Evolutionary conservation across 768 basidiomycete genomes (phyloP).

Genomic region (Lyophyllum atratum): DNA sequence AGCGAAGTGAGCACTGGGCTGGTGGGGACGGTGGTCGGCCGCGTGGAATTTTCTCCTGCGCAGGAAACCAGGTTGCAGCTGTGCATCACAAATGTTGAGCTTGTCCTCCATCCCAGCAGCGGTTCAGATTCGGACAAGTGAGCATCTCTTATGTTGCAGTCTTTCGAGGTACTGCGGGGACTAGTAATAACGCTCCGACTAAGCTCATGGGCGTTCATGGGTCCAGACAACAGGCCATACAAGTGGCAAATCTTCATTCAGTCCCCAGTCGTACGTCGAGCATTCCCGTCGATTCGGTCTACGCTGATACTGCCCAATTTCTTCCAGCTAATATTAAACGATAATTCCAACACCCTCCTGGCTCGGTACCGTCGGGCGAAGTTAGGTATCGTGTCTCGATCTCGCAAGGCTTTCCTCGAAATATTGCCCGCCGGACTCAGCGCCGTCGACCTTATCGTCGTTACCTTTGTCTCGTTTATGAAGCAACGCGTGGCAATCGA

Average conservation of each 20-base stretch:
- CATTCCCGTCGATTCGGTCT: neutral
- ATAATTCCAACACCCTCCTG: conserved; percentile 25
- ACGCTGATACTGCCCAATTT: neutral
- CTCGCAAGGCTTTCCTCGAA: conserved; percentile 32
- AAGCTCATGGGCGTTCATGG: conserved; percentile 39
- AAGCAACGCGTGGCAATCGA: conserved; percentile 19
- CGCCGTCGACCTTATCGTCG: conserved; percentile 29
- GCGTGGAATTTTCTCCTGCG: conserved; percentile 24
- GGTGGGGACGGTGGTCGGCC: conserved; percentile 34
- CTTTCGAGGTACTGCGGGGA: neutral
- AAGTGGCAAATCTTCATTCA: conserved; percentile 40
- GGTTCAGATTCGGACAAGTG: conserved; percentile 21
- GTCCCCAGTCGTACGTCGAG: conserved; percentile 34
- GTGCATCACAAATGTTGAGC: conserved; percentile 19
- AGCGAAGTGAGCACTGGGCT: conserved; percentile 28
- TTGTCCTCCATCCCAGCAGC: conserved; percentile 10
- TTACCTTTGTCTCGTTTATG: conserved; percentile 30
- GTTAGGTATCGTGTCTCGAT: conserved; percentile 32
- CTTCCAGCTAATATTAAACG: conserved; percentile 32
- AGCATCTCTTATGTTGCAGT: neutral
- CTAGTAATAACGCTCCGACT: neutral
- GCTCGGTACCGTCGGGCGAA: conserved; percentile 33
- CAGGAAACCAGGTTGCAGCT: conserved; percentile 25
- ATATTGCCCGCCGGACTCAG: conserved; percentile 29
- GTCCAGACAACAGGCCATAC: conserved; percentile 34